Percentiles rank a stretch among this genome's conserved stretches.
Evolutionary conservation across 2,329 filamentous ascomycete species (phyloP).

Genomic region (Rhynchosporium agropyri): DNA sequence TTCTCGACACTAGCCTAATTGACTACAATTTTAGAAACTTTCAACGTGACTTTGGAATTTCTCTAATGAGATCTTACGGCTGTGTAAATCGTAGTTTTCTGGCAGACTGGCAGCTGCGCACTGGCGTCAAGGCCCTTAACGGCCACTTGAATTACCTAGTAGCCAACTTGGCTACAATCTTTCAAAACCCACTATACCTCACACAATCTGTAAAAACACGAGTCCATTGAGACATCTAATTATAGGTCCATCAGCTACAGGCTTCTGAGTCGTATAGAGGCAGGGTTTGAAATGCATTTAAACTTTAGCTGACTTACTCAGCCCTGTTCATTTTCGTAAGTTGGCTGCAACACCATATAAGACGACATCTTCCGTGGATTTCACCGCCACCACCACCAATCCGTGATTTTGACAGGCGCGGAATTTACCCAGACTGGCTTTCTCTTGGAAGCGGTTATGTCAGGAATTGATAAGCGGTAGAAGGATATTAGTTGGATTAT

Average conservation of each 20-base stretch:
- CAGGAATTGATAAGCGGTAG: not conserved
- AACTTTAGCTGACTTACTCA: slow-evolving; percentile 8
- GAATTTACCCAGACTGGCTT: not conserved
- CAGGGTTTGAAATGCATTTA: not conserved
- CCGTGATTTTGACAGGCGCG: not conserved
- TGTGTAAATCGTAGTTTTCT: too few species aligned
- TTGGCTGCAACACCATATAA: not conserved
- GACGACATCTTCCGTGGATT: not conserved
- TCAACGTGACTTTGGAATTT: too few species aligned
- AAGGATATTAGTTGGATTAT: too few species aligned
- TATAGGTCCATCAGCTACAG: not conserved
- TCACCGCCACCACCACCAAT: not conserved
- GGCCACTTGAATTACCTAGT: too few species aligned
- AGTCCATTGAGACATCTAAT: not conserved
- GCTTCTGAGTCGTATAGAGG: not conserved
- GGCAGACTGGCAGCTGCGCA: too few species aligned
- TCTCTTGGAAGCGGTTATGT: not conserved
- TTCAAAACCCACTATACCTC: not conserved
- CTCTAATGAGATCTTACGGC: too few species aligned
- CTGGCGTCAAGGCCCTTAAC: too few species aligned
- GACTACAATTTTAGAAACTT: too few species aligned
- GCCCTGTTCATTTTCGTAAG: not conserved
- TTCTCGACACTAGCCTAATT: too few species aligned
- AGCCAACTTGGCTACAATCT: not conserved
- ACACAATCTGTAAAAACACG: not conserved